Evolutionary conservation across 495 filamentous ascomycete genomes (phyloP), one percentile per base, ranked within the genome.

Genomic region (Aspergillus asperescens): DNA sequence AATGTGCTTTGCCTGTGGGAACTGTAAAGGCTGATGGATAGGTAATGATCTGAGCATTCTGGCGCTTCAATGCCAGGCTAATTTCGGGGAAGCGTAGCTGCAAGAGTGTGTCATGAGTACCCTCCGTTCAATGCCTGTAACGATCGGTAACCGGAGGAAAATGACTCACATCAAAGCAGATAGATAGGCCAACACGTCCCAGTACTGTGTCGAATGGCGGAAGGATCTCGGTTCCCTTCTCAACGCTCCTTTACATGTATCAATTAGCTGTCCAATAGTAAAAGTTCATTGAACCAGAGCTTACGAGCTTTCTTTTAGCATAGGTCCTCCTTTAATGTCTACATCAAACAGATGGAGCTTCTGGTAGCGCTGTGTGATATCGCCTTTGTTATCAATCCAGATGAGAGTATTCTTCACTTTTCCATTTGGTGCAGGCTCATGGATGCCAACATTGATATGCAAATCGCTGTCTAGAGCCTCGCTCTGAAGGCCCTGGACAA

Each of bases 1-100:
- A 97, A 65, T 97, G 93, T 7, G 86, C 90, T 40, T 72, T 72
- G 0, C 93, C 92, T 0, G 93, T 96, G 1, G 85, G 85, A 2
- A 95, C 77, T 8, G 90, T 96, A 63, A 96, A 97, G 13, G 93
- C 92, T 1, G 85, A 90, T 3, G 92, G 93, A 66, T 88, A 96
- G 0, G 89, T 85, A 44, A 97, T 76, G 46, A 95, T 73, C 40
- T 95, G 81, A 12, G 88, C 88, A 23, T 77, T 76, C 51, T 83
- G 78, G 39, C 81, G 77, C 12, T 77, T 79, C 15, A 96, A 74
- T 5, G 81, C 72, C 12, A 93, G 68, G 3, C 80, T 77, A 9
- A 85, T 79, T 55, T 95, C 89, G 0, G 91, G 86, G 57, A 96
- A 97, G 0, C 92, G 86, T 32, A 89, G 61, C 77, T 79, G 54